A percentile compares a stretch with the other conserved stretches of the same genome.
These are phyloP conservation scores for Saturnispora sanitii DNA, from an alignment of 805 yeast genomes.

Conservation along the genomic window DNA sequence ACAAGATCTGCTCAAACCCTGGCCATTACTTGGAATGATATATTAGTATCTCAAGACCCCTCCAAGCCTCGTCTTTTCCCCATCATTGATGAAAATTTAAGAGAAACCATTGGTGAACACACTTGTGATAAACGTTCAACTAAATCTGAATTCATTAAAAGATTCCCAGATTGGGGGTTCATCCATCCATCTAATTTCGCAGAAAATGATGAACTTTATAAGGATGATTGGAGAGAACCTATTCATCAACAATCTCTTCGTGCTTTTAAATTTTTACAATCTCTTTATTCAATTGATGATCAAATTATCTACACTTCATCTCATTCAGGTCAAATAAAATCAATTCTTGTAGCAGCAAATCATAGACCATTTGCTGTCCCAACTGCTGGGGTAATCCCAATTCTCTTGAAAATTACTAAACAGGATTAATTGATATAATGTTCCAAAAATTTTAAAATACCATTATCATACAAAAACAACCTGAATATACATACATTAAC, in stretches of 20 bases:
- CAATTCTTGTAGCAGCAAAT: conserved; percentile 38
- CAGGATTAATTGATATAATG: neutral
- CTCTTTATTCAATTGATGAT: conserved; percentile 28
- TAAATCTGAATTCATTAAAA: conserved; percentile 28
- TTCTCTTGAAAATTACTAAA: conserved; percentile 39
- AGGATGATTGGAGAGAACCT: conserved; percentile 38
- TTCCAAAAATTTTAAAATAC: too few species aligned
- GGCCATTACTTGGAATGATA: conserved; percentile 39
- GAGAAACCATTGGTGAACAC: conserved; percentile 55
- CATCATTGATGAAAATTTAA: conserved; percentile 34
- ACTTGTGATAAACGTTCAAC: conserved; percentile 50
- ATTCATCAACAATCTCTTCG: conserved; percentile 41
- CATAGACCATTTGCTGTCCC: conserved; percentile 51
- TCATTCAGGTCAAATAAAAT: conserved; percentile 52
- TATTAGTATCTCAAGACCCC: conserved; percentile 22
- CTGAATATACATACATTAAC: neutral
- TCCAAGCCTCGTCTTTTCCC: conserved; percentile 18
- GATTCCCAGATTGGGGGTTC: conserved; percentile 35
- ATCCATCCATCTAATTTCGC: conserved; percentile 33
- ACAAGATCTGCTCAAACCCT: conserved; percentile 54
- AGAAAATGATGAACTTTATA: conserved; percentile 42
- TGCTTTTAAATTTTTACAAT: conserved; percentile 35
- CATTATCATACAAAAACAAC: conserved; percentile 16
- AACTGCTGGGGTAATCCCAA: conserved; percentile 58
- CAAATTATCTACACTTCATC: conserved; percentile 40